Conservation (phyloP, 805 yeast genomes). For the Lachancea sp. region DNA sequence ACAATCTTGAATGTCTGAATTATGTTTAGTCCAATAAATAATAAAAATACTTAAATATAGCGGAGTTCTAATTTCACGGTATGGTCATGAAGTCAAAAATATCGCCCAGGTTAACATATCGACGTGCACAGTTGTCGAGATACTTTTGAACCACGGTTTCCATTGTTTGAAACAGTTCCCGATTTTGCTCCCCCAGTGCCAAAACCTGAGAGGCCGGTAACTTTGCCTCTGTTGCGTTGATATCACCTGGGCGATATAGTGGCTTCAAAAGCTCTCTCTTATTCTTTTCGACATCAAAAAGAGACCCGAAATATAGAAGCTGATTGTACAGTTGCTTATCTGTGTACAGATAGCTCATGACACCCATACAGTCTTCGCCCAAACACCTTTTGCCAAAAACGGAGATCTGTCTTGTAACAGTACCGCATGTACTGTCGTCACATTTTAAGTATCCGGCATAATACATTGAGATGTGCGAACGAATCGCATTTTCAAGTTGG, state of each 20-base stretch:
- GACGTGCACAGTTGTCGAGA: conserved; percentile 73
- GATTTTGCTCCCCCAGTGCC: conserved; percentile 75
- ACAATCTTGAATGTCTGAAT: too few species aligned
- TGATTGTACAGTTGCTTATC: conserved; percentile 85
- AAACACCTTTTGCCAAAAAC: conserved; percentile 87
- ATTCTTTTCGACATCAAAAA: conserved; percentile 79
- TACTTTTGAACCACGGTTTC: conserved; percentile 63
- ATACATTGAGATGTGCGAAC: conserved; percentile 65
- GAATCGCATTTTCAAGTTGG: conserved; percentile 68
- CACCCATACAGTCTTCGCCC: conserved; percentile 57
- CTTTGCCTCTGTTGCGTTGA: conserved; percentile 30
- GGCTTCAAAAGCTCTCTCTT: conserved; percentile 52
- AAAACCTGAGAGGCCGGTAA: conserved; percentile 48
- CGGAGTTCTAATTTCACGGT: background rate
- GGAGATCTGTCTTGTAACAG: conserved; percentile 73
- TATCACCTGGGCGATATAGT: conserved; percentile 36
- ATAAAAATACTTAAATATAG: background rate
- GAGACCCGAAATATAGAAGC: conserved; percentile 64
- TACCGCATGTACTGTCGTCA: conserved; percentile 78
- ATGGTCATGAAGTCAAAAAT: conserved; percentile 61
- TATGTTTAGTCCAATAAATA: too few species aligned
- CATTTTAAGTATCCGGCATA: conserved; percentile 85
- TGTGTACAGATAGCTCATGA: conserved; percentile 67
- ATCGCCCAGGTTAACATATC: conserved; percentile 78
- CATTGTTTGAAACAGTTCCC: conserved; percentile 49